Base-by-base conservation (phyloP, 371 early-diverging fungal species). In the Apophysomyces trapeziformis region DNA sequence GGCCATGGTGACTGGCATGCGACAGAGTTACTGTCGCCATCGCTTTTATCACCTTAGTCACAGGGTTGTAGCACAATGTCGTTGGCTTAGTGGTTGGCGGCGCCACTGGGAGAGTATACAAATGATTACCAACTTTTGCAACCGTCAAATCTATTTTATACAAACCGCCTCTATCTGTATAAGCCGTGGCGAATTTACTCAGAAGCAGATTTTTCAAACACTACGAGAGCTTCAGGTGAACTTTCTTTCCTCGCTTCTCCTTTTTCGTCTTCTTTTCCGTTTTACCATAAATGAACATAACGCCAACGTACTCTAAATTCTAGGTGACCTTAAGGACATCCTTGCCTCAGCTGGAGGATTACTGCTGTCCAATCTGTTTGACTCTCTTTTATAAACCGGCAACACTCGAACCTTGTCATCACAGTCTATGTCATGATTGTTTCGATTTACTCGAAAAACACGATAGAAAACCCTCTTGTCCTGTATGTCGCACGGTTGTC, bases 321-420 rank as follows among this genome's bases (percentile, higher is more conserved):
- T 56, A 62, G 43, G 12, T 36, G 8, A 45, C 46, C 14, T 39
- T 63, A 7, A 44, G 32, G 4, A 65, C 45, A n/a, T 65, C 41
- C 18, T 58, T 58, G 38, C 63, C 64, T 26, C 38, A 58, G 16
- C 12, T 21, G 18, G 59, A 60, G 9, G 64, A 68, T 26, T 68
- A 61, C 39, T 39, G 50, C 38, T 63, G 68, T 21, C 61, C 64
- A 7, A 63, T 68, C 36, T 68, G 68, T 37, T 39, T 68, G 36
- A 58, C 39, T 32, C 58, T 68, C 18, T 37, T 61, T 18, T 37
- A 68, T 35, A 57, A 68, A 1, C 64, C 68, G 26, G 62, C 57
- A 21, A 57, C 43, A 32, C 58, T 68, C 38, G 45, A 60, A 12
- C 32, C 50, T 9, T 66, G 67, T 44, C 38, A 37, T 44, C 67